Evolutionary conservation across 2,329 filamentous ascomycete genomes (phyloP).

Genomic region (Didymella pinodella): DNA sequence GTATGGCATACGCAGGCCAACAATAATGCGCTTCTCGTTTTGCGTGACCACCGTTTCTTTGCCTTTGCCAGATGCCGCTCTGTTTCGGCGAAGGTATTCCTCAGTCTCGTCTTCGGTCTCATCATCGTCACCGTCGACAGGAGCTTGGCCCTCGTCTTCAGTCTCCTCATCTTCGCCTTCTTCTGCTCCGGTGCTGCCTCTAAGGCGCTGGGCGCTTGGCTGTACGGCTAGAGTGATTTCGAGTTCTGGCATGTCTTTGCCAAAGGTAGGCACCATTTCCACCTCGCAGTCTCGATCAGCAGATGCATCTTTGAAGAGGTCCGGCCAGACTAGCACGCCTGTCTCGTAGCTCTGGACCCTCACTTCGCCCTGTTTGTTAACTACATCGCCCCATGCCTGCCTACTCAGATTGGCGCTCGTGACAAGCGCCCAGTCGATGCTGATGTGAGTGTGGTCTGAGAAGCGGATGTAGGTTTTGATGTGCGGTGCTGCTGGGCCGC

Average conservation of each 20-base stretch:
- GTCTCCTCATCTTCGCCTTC: conserved; percentile 22
- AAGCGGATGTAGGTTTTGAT: conserved; percentile 88
- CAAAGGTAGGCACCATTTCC: conserved; percentile 74
- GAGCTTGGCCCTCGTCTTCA: conserved; percentile 1
- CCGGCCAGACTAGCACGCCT: conserved; percentile 84
- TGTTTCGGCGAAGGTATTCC: not conserved
- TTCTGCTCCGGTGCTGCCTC: conserved; percentile 18
- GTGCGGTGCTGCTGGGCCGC: conserved; percentile 76
- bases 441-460: conserved; percentile 46
- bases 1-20: conserved; percentile 85
- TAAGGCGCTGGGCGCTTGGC: not conserved
- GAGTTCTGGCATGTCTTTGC: conserved; percentile 61
- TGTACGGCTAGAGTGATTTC: not conserved
- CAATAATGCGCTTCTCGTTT: conserved; percentile 44
- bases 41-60: not conserved
- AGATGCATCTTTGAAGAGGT: conserved; percentile 48
- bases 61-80: not conserved
- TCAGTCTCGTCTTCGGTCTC: not conserved
- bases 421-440: conserved; percentile 83
- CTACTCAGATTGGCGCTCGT: conserved; percentile 93
- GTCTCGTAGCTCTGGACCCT: conserved; percentile 83
- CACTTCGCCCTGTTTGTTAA: conserved; percentile 65
- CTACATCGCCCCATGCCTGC: conserved; percentile 82
- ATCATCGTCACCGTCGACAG: not conserved
- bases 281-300: conserved; percentile 27